phyloP scores from a whole-genome alignment of 1,284 basidiomycete species.

The Trichosporon faecale region DNA sequence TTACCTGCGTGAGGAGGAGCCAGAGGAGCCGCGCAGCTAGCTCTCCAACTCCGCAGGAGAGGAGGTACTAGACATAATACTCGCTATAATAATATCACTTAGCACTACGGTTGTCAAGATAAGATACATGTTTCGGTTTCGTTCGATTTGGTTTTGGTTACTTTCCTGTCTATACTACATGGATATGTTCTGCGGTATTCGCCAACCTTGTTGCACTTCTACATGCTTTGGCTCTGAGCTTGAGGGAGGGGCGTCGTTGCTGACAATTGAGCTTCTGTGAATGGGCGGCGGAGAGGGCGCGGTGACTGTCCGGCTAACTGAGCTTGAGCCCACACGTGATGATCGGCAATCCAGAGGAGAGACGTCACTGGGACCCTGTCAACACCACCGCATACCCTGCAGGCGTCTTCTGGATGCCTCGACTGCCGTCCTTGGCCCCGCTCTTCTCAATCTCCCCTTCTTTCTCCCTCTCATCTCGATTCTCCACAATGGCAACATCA shows the following conservation, averaged over 20 bases:
- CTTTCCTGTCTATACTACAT: background rate
- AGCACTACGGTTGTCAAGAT: background rate
- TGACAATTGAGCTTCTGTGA: background rate
- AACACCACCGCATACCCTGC: background rate
- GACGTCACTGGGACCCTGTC: background rate
- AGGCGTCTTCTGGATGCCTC: background rate
- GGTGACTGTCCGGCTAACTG: background rate
- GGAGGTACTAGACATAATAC: background rate
- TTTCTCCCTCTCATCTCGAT: background rate
- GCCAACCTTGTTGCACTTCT: background rate
- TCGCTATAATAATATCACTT: background rate
- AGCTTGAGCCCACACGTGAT: background rate
- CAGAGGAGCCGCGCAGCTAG: no score
- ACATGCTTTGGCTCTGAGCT: background rate
- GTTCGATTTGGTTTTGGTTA: background rate
- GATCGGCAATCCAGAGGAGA: constrained; percentile 22
- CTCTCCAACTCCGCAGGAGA: no score
- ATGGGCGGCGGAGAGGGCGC: background rate
- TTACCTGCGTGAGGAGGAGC: background rate
- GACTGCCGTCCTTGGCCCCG: background rate
- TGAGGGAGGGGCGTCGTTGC: background rate
- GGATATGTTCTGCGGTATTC: background rate
- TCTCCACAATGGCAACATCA: constrained; percentile 22
- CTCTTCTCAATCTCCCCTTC: background rate
- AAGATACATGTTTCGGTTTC: background rate